phyloP scores from a whole-genome alignment of 306 rosid genomes.

The Corylus heterophylla region DNA sequence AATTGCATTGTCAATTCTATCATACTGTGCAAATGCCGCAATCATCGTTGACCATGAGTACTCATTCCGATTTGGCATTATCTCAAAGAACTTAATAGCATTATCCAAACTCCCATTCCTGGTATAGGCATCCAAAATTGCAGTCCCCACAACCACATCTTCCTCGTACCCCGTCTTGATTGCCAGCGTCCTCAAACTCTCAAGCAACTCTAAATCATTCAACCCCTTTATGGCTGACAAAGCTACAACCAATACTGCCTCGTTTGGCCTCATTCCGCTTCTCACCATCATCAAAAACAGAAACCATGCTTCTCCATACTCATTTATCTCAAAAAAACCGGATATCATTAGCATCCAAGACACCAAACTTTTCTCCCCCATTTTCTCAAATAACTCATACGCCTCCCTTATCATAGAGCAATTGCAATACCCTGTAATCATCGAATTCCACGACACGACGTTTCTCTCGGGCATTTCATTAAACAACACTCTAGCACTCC shows the following conservation, averaged over 20 bases:
- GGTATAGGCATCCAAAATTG: slow-evolving; percentile 30
- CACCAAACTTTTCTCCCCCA: slow-evolving; percentile 23
- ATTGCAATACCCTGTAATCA: slow-evolving; percentile 30
- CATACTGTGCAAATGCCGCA: slow-evolving; percentile 28
- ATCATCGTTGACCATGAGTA: slow-evolving; percentile 36
- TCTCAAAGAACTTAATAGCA: slow-evolving; percentile 27
- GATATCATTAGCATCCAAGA: slow-evolving; percentile 42
- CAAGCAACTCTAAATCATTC: slow-evolving; percentile 23
- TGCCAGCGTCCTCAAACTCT: slow-evolving; percentile 27
- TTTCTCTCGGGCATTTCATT: slow-evolving; percentile 37
- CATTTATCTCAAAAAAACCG: slow-evolving; percentile 23
- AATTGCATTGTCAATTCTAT: slow-evolving; percentile 24
- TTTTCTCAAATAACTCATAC: slow-evolving; percentile 29
- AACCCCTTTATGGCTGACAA: slow-evolving; percentile 30
- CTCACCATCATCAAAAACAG: slow-evolving; percentile 25
- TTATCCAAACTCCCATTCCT: slow-evolving; percentile 31
- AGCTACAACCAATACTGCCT: slow-evolving; percentile 27
- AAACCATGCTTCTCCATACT: slow-evolving; percentile 20
- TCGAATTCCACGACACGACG: slow-evolving; percentile 27
- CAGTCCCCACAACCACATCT: slow-evolving; percentile 34
- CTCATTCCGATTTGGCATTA: slow-evolving; percentile 35
- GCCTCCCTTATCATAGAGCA: slow-evolving; percentile 28
- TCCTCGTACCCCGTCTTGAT: slow-evolving; percentile 30
- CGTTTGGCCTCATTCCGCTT: slow-evolving; percentile 28
- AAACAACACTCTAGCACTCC: slow-evolving; percentile 29